These are phyloP conservation scores for Raffaelea albimanens DNA, from an alignment of 2,329 filamentous ascomycete species.

Conservation along the genomic window DNA sequence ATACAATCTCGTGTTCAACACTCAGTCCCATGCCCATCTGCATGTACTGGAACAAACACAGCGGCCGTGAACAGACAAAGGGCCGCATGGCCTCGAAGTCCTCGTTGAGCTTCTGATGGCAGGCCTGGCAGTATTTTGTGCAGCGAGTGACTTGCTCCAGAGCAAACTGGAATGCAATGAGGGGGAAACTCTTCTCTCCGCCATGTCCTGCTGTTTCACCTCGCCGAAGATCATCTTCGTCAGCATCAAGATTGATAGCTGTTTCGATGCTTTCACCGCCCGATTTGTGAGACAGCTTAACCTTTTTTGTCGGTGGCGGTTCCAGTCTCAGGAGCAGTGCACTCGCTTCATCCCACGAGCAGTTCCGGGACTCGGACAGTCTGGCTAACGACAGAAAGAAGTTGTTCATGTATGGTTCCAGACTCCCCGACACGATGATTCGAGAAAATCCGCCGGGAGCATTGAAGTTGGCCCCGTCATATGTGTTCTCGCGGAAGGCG, in stretches of 20 bases:
- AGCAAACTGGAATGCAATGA: conserved; percentile 63
- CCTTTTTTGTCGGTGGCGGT: background rate
- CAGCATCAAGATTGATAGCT: too few relatives aligned
- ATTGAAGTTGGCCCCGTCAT: background rate
- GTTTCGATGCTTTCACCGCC: background rate
- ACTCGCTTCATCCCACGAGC: conserved; percentile 63
- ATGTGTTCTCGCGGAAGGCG: conserved; percentile 19
- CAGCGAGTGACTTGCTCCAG: conserved; percentile 71
- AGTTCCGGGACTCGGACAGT: conserved; percentile 38
- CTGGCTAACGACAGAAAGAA: conserved; percentile 55
- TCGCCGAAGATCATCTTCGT: background rate
- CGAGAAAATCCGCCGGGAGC: conserved; percentile 42
- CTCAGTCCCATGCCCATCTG: conserved; percentile 74
- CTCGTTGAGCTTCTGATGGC: conserved; percentile 57
- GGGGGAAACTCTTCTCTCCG: conserved; percentile 34
- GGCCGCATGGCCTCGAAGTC: conserved; percentile 65
- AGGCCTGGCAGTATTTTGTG: conserved; percentile 80
- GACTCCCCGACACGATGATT: conserved; percentile 62
- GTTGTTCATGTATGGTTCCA: conserved; percentile 59
- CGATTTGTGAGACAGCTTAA: too few relatives aligned
- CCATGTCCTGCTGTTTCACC: background rate
- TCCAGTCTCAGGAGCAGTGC: conserved; percentile 7
- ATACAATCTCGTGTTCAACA: conserved; percentile 74
- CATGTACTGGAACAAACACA: conserved; percentile 87
- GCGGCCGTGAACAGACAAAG: conserved; percentile 63